Evolutionary conservation across 805 yeast species (phyloP), one percentile per base, ranked within the genome.

Genomic region (Wickerhamiella australiensis): DNA sequence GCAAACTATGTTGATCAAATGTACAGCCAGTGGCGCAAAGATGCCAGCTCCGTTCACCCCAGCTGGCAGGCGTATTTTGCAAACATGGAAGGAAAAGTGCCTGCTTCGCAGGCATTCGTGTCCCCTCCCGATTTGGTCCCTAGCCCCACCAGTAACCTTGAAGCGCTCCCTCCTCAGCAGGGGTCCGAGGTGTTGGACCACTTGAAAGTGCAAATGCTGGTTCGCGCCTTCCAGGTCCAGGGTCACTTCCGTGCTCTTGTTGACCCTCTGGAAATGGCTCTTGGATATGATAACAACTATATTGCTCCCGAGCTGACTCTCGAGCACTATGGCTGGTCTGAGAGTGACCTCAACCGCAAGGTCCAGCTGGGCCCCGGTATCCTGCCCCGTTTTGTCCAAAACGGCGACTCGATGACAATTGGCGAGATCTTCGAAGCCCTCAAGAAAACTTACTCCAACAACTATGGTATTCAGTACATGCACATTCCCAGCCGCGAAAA

Each of bases 191-290:
- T 54, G 29, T 44, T 57, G 54, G 75, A 85, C 54, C 97, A 92
- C 67, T 77, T 92, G 74, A 92, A 92, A 68, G 94, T 87, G 15
- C 99, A 92, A 74, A 77, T 92, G 59, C 75, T 92, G 60, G 96
- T 94, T 55, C 84, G 99, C 68, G 98, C 98, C 26, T 92, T 88
- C 71, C 98, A 92, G 73, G 98, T 92, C 48, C 80, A 97, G 69
- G 99, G 98, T 58, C 99, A 92, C 68, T 83, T 81, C 67, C 85
- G 85, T 72, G 96, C 97, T 42, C 82, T 80, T 60, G 81, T 87
- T 54, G 99, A 92, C 68, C 99, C 99, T n/a, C 73, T 92, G 63
- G 90, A 83, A 33, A 83, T 90, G 62, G 78, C 88, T 17, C 85
- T 80, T 63, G 96, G 92, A 59, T 84, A 78, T 61, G 77, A 77